Evolutionary conservation across 208 protist genomes (phyloP).

Genomic region (Crithidia expoeki): DNA sequence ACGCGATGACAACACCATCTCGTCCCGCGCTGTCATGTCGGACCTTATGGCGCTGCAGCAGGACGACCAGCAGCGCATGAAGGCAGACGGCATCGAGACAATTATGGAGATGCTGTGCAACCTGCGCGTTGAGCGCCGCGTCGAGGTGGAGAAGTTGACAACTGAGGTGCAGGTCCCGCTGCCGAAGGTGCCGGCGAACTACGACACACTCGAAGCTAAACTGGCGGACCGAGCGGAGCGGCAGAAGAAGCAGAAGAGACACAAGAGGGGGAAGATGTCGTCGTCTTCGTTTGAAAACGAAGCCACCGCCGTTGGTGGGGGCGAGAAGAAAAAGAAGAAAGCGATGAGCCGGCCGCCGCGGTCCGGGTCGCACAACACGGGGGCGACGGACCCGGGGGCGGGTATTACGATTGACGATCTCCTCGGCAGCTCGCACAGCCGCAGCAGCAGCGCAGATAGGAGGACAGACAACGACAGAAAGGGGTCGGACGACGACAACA

Average conservation of each 20-base stretch:
- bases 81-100: conserved; percentile 77
- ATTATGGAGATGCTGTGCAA: conserved; percentile 93
- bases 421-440: conserved; percentile 39
- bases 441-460: conserved; percentile 4
- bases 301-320: neutral
- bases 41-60: conserved; percentile 79
- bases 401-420: conserved; percentile 55
- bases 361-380: neutral
- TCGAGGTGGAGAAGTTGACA: conserved; percentile 53
- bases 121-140: conserved; percentile 73
- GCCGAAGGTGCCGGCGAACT: conserved; percentile 56
- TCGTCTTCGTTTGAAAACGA: neutral
- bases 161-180: conserved; percentile 38
- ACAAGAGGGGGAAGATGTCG: neutral
- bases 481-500: neutral
- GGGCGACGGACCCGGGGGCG: neutral
- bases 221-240: conserved; percentile 22
- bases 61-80: conserved; percentile 59
- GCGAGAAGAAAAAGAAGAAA: neutral
- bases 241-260: conserved; percentile 25
- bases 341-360: neutral
- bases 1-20: conserved; percentile 77
- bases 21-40: conserved; percentile 86
- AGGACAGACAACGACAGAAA: neutral
- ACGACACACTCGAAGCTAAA: conserved; percentile 27